These are phyloP conservation scores for Tetracladium setigerum DNA, from an alignment of 495 filamentous ascomycete species.

Conservation along the genomic window DNA sequence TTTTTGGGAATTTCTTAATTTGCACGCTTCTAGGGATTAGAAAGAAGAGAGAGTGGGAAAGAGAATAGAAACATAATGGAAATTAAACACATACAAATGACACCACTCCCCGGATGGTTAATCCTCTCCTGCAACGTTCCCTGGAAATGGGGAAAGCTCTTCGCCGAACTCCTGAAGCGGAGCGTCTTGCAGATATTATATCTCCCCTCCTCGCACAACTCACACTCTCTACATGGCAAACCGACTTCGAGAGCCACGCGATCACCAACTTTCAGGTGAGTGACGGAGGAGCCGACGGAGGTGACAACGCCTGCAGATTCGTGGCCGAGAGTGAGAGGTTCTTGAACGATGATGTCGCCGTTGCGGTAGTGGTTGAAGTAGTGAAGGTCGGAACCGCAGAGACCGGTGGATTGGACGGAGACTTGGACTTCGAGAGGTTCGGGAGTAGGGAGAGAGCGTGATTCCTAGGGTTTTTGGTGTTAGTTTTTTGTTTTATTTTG, in stretches of 20 bases:
- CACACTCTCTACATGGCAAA: constrained; percentile 66
- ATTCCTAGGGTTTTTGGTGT: constrained; percentile 34
- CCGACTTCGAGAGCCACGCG: constrained; percentile 78
- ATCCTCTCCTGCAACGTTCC: constrained; percentile 76
- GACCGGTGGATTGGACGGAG: constrained; percentile 48
- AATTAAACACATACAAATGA: constrained; percentile 45
- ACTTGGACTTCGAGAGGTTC: constrained; percentile 47
- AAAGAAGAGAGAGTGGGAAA: background rate
- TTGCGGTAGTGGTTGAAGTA: constrained; percentile 63
- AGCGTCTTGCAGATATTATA: constrained; percentile 85
- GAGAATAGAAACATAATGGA: no score
- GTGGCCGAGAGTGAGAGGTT: constrained; percentile 56
- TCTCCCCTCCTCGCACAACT: constrained; percentile 55
- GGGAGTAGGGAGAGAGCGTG: constrained; percentile 33
- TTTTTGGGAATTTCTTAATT: background rate
- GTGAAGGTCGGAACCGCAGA: constrained; percentile 65
- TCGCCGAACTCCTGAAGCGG: constrained; percentile 72
- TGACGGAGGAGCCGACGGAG: constrained; percentile 41
- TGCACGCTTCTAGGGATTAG: background rate
- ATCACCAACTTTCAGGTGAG: constrained; percentile 48
- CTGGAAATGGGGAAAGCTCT: constrained; percentile 70
- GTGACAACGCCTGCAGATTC: constrained; percentile 52
- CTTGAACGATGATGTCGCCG: constrained; percentile 55
- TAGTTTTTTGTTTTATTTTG: constrained; percentile 1
- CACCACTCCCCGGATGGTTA: constrained; percentile 66